These are phyloP conservation scores for Suillus decipiens DNA, from an alignment of 768 basidiomycete genomes.

Conservation along the genomic window DNA sequence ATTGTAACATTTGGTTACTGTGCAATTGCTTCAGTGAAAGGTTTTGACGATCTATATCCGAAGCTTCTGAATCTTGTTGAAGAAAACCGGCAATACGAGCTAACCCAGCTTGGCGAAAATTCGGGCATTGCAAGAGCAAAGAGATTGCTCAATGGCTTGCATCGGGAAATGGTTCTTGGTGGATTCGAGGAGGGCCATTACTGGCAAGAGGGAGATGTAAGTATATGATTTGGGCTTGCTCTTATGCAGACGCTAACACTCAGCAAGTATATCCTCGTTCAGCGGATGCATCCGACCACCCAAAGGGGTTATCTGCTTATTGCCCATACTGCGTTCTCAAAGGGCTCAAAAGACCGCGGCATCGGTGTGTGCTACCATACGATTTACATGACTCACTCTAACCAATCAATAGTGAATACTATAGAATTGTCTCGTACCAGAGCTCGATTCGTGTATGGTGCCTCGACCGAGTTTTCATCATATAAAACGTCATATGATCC, in stretches of 20 bases:
- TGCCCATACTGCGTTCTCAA: conserved; percentile 90
- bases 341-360: conserved; percentile 79
- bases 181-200: conserved; percentile 93
- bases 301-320: conserved; percentile 93
- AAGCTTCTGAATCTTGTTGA: conserved; percentile 88
- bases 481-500: conserved; percentile 54
- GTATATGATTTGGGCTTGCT: conserved; percentile 31
- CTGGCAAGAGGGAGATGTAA: conserved; percentile 92
- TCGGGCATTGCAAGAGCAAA: conserved; percentile 62
- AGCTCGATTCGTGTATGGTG: conserved; percentile 81
- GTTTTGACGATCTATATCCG: conserved; percentile 96
- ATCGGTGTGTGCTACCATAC: conserved; percentile 51
- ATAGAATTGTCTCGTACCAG: conserved; percentile 81
- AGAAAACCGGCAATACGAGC: conserved; percentile 80
- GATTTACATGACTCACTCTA: not conserved
- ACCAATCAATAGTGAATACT: conserved; percentile 61
- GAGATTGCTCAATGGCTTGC: conserved; percentile 81
- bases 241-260: conserved; percentile 10
- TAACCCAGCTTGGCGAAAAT: conserved; percentile 54
- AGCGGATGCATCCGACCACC: conserved; percentile 86
- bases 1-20: conserved; percentile 89
- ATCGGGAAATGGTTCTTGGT: conserved; percentile 88
- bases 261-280: conserved; percentile 85
- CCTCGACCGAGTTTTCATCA: conserved; percentile 66
- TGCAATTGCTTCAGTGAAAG: conserved; percentile 92